Evolutionary conservation across 2,329 filamentous ascomycete genomes (phyloP).

Genomic region (Cadophora sp.): DNA sequence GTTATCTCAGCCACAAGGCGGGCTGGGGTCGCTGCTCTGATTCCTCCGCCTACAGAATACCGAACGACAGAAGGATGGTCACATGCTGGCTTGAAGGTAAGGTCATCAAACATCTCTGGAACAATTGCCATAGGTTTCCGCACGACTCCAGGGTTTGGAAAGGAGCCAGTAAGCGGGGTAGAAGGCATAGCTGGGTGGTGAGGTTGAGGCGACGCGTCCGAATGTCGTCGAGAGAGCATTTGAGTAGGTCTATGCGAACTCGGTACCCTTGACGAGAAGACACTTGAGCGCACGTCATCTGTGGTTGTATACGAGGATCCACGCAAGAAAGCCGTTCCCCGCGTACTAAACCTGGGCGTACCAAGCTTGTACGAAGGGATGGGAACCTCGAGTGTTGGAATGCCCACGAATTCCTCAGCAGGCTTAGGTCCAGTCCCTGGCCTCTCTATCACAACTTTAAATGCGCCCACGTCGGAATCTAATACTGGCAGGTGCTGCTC

Average conservation of each 20-base stretch:
- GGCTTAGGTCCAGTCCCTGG: constrained; percentile 69
- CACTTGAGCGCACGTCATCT: constrained; percentile 73
- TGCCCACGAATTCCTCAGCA: constrained; percentile 50
- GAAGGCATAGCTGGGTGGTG: constrained; percentile 26
- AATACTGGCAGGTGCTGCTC: constrained; percentile 62
- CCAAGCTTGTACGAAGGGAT: constrained; percentile 88
- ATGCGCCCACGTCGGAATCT: constrained; percentile 67
- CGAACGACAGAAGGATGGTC: constrained; percentile 84
- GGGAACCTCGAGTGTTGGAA: constrained; percentile 70
- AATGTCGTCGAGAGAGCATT: constrained; percentile 41
- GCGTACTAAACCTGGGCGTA: constrained; percentile 78
- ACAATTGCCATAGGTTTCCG: constrained; percentile 55
- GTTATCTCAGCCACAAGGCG: constrained; percentile 96
- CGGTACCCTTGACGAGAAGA: constrained; percentile 46
- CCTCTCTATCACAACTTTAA: constrained; percentile 82
- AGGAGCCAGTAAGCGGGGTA: constrained; percentile 26
- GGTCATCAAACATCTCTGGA: constrained; percentile 80
- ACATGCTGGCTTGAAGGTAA: constrained; percentile 79
- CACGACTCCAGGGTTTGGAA: constrained; percentile 28
- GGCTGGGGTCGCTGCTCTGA: constrained; percentile 88
- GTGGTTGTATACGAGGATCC: constrained; percentile 81
- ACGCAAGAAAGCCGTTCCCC: constrained; percentile 78
- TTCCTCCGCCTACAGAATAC: constrained; percentile 76
- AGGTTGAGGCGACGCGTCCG: constrained; percentile 42
- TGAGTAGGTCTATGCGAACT: constrained; percentile 34